A percentile compares a stretch with the other conserved stretches of the same genome.
Evolutionary conservation across 257 asterid genomes (phyloP).

Genomic region (Solanum medicagineum): DNA sequence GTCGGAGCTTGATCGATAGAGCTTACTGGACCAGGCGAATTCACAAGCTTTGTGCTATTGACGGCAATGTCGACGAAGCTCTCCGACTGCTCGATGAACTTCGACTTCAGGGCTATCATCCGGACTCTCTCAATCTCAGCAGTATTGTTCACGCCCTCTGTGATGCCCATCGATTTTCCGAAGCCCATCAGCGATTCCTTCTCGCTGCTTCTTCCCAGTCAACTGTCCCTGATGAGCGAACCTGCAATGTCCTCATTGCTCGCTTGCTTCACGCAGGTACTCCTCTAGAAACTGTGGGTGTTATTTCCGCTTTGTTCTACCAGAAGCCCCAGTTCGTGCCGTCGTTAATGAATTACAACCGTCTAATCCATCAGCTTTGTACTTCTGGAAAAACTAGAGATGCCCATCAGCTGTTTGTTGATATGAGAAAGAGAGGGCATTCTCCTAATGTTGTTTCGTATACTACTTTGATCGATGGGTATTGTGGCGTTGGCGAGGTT

Average conservation of each 20-base stretch:
- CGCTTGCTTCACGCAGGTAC: conserved; percentile 45
- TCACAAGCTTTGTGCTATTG: conserved; percentile 54
- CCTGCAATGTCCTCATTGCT: conserved; percentile 73
- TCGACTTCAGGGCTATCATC: conserved; percentile 39
- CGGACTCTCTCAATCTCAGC: conserved; percentile 52
- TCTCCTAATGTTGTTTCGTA: conserved; percentile 51
- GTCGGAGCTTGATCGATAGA: conserved; percentile 10
- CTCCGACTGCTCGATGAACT: conserved; percentile 45
- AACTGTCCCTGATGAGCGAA: conserved; percentile 61
- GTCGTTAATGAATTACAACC: conserved; percentile 64
- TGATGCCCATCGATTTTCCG: conserved; percentile 37
- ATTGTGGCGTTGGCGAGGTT: conserved; percentile 38
- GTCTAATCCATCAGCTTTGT: conserved; percentile 54
- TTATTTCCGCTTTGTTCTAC: conserved; percentile 28
- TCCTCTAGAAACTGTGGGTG: conserved; percentile 30
- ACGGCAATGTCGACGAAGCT: conserved; percentile 46
- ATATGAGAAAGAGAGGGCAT: conserved; percentile 56
- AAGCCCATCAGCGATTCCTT: conserved; percentile 54
- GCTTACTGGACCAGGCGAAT: conserved; percentile 49
- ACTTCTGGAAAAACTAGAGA: conserved; percentile 18
- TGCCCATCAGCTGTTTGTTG: conserved; percentile 58
- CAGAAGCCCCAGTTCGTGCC: conserved; percentile 72
- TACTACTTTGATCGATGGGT: conserved; percentile 63
- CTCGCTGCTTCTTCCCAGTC: conserved; percentile 18
- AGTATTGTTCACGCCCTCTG: conserved; percentile 73